Percentiles rank a stretch among this genome's conserved stretches.
These are phyloP conservation scores for Colletotrichum phormii DNA, from an alignment of 2,329 filamentous ascomycete species.

Conservation along the genomic window DNA sequence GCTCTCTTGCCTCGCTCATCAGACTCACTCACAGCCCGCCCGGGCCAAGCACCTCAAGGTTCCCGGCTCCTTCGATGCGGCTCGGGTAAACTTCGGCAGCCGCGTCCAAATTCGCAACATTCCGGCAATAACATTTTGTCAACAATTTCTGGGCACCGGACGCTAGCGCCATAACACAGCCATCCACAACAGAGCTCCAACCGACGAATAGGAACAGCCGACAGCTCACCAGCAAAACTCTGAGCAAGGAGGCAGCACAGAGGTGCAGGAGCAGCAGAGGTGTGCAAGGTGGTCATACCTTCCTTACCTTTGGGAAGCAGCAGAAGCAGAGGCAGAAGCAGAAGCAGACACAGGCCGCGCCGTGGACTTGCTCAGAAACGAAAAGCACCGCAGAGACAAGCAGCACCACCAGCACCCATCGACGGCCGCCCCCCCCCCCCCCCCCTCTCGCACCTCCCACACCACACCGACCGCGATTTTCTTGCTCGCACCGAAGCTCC, in stretches of 20 bases:
- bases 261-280: neutral
- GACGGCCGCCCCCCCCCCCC: neutral
- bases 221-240: slow-evolving; percentile 30
- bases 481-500: slow-evolving; percentile 21
- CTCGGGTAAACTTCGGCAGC: slow-evolving; percentile 34
- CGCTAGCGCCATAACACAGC: slow-evolving; percentile 38
- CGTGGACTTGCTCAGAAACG: slow-evolving; percentile 19
- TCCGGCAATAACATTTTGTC: slow-evolving; percentile 34
- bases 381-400: neutral
- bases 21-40: slow-evolving; percentile 5
- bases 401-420: slow-evolving; percentile 7
- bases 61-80: neutral
- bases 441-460: slow-evolving; percentile 13
- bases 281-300: neutral
- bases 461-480: slow-evolving; percentile 18
- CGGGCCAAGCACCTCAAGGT: neutral
- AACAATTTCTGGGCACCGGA: slow-evolving; percentile 20
- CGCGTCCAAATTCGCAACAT: slow-evolving; percentile 1
- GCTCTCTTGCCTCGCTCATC: slow-evolving; percentile 17
- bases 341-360: neutral
- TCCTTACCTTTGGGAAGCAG: neutral
- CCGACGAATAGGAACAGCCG: slow-evolving; percentile 16
- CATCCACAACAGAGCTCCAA: slow-evolving; percentile 30
- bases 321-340: slow-evolving; percentile 5
- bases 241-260: slow-evolving; percentile 9